phyloP scores from a whole-genome alignment of 2,329 filamentous ascomycete species.

The Coleophoma cylindrospora region DNA sequence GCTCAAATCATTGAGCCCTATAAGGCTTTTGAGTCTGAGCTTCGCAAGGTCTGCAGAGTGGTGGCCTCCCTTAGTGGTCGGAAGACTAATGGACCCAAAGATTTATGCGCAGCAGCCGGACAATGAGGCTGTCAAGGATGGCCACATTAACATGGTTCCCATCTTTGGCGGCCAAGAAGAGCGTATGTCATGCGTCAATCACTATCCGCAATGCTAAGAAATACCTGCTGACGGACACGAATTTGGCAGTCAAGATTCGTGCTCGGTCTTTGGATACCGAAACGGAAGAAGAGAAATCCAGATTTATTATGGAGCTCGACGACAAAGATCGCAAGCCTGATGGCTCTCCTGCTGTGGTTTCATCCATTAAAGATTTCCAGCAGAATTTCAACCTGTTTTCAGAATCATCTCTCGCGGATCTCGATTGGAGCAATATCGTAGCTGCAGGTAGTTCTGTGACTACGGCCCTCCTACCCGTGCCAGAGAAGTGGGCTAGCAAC shows the following conservation, averaged over 20 bases:
- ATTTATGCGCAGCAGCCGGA: constrained; percentile 61
- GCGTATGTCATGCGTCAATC: not conserved
- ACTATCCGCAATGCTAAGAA: not conserved
- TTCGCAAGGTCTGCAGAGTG: constrained; percentile 45
- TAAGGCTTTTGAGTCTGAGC: constrained; percentile 59
- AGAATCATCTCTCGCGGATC: constrained; percentile 67
- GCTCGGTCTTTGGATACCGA: constrained; percentile 56
- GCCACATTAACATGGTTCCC: constrained; percentile 58
- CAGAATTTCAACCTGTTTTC: constrained; percentile 79
- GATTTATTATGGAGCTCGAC: constrained; percentile 65
- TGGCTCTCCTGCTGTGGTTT: constrained; percentile 64
- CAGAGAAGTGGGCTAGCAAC: constrained; percentile 52
- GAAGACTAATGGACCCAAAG: not conserved
- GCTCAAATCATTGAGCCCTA: constrained; percentile 58
- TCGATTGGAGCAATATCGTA: constrained; percentile 80
- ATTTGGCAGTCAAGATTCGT: constrained; percentile 47
- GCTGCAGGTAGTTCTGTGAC: constrained; percentile 77
- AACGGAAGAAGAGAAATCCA: constrained; percentile 52
- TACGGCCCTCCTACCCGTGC: constrained; percentile 71
- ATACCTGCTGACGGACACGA: not conserved
- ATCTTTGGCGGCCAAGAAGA: constrained; percentile 55
- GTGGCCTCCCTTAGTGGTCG: not conserved
- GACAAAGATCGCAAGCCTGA: constrained; percentile 54
- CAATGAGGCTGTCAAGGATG: constrained; percentile 51
- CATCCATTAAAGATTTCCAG: constrained; percentile 64